phyloP scores from a whole-genome alignment of 192 early-diverging fungal species.

The Coemansia sp. region DNA sequence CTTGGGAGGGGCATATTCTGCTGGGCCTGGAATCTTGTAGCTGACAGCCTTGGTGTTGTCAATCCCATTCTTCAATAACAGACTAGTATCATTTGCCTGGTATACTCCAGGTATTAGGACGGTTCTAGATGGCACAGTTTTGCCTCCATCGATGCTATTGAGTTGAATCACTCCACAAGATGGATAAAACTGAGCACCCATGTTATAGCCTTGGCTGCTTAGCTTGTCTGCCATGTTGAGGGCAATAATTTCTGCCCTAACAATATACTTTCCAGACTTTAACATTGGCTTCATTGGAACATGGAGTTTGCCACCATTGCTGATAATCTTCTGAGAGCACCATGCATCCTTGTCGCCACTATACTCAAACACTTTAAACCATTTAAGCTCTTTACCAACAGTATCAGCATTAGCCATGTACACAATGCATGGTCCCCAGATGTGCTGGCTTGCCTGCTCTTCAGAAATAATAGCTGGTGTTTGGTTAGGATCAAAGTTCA shows the following conservation, averaged over 20 bases:
- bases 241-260: neutral
- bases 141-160: neutral
- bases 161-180: neutral
- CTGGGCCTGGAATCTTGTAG: no score
- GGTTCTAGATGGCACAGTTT: neutral
- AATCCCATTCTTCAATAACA: no score
- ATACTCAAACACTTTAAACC: constrained; percentile 6
- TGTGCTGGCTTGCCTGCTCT: neutral
- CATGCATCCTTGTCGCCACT: neutral
- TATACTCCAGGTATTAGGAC: neutral
- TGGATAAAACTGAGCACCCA: neutral
- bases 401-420: neutral
- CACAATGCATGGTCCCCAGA: constrained; percentile 7
- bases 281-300: neutral
- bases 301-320: neutral
- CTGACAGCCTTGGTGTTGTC: no score
- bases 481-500: neutral
- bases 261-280: neutral
- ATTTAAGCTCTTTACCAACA: neutral
- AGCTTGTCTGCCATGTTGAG: neutral
- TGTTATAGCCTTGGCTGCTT: neutral
- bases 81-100: neutral
- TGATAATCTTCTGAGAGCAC: neutral
- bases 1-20: no score
- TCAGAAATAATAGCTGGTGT: neutral